Percentiles rank a stretch among this genome's conserved stretches.
Evolutionary conservation across 2,329 filamentous ascomycete genomes (phyloP).

Genomic region (Ophiocordyceps camponoti-saundersi): DNA sequence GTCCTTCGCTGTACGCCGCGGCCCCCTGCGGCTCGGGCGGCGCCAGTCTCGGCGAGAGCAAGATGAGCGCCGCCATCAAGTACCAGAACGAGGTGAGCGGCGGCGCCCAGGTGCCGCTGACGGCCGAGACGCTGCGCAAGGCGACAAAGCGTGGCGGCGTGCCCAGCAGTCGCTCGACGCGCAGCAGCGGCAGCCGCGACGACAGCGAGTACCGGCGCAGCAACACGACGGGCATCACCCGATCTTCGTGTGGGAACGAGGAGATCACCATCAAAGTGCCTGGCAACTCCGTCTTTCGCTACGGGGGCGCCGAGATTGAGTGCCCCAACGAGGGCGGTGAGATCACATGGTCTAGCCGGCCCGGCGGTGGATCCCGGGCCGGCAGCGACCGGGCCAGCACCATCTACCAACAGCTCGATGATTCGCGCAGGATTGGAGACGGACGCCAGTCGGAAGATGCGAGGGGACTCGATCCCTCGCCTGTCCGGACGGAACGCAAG

Average conservation of each 20-base stretch:
- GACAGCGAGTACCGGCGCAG: conserved; percentile 47
- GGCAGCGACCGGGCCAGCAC: conserved; percentile 36
- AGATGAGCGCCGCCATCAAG: conserved; percentile 17
- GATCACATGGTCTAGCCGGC: conserved; percentile 32
- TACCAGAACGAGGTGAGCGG: conserved; percentile 38
- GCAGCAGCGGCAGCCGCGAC: conserved; percentile 42
- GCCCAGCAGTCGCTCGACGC: conserved; percentile 36
- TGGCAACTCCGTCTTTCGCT: conserved; percentile 35
- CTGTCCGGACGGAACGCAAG: conserved; percentile 24
- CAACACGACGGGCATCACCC: conserved; percentile 42
- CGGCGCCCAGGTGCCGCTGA: conserved; percentile 28
- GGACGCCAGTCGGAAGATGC: conserved; percentile 1
- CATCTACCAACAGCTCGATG: conserved; percentile 26
- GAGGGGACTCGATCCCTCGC: conserved; percentile 24
- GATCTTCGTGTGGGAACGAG: conserved; percentile 30
- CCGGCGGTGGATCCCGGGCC: conserved; percentile 13
- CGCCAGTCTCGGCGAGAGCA: conserved; percentile 19
- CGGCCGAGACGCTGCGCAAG: conserved; percentile 36
- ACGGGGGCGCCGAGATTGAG: conserved; percentile 39
- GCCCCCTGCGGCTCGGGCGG: conserved; percentile 15
- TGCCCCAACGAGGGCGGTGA: conserved; percentile 40
- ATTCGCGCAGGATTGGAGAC: conserved; percentile 15
- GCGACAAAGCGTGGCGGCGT: conserved; percentile 27
- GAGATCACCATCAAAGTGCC: conserved; percentile 45
- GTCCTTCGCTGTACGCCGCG: conserved; percentile 23